These are phyloP conservation scores for Eruca vesicaria DNA, from an alignment of 441 rosid species.

Conservation along the genomic window DNA sequence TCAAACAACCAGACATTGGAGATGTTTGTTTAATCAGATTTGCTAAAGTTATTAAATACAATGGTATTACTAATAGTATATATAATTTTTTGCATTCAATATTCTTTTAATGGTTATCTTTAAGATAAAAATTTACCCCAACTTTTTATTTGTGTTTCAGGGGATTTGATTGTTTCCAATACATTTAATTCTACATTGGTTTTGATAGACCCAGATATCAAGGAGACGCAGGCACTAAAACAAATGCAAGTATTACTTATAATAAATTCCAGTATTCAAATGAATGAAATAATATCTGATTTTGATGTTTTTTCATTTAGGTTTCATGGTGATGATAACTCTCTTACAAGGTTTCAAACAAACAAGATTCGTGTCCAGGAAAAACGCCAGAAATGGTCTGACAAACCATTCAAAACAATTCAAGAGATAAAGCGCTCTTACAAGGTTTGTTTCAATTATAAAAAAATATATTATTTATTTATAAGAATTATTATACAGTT, in stretches of 20 bases:
- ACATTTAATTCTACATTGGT: not conserved
- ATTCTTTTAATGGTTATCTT: too few species aligned
- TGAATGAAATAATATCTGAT: too few species aligned
- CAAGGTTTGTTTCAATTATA: not conserved
- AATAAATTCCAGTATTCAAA: too few species aligned
- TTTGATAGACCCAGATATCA: not conserved
- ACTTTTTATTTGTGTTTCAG: too few species aligned
- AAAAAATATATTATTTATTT: too few species aligned
- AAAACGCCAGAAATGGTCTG: not conserved
- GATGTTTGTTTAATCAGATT: not conserved
- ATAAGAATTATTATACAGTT: too few species aligned
- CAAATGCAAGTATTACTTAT: too few species aligned
- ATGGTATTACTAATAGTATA: not conserved
- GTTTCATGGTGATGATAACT: not conserved
- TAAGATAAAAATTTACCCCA: too few species aligned
- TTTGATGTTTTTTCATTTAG: not conserved
- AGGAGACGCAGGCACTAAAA: not conserved
- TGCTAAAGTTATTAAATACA: not conserved
- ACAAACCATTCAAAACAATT: not conserved
- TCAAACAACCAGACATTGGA: not conserved
- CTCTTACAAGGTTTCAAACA: not conserved
- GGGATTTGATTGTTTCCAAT: not conserved
- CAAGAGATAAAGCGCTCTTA: not conserved
- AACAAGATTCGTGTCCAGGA: not conserved
- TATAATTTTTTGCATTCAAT: too few species aligned